A percentile compares a stretch with the other conserved stretches of the same genome.
Conservation (phyloP, 768 basidiomycete species). For the Gymnopilus junonius region DNA sequence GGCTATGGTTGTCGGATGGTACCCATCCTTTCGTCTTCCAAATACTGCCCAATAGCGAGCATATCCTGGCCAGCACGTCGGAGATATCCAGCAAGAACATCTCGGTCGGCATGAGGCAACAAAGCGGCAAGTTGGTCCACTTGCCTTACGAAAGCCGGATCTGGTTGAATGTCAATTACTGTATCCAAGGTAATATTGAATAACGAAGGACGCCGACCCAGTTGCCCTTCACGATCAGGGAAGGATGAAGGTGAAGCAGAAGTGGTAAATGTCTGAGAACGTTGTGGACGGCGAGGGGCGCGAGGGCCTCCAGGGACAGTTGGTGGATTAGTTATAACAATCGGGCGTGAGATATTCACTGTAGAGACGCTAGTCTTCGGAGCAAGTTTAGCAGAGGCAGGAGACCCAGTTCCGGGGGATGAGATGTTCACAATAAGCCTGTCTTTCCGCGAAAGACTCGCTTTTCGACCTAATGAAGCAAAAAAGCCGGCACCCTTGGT, state of each 20-base stretch:
- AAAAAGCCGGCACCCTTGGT: slow-evolving; percentile 69
- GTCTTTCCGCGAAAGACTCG: slow-evolving; percentile 47
- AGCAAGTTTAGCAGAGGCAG: slow-evolving; percentile 12
- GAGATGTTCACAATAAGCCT: slow-evolving; percentile 24
- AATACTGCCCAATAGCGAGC: slow-evolving; percentile 83
- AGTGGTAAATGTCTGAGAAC: slow-evolving; percentile 69
- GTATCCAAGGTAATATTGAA: slow-evolving; percentile 33
- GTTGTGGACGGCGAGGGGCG: slow-evolving; percentile 62
- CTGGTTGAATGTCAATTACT: slow-evolving; percentile 40
- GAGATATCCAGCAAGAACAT: slow-evolving; percentile 71
- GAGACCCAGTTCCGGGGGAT: slow-evolving; percentile 22
- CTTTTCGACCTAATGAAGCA: slow-evolving; percentile 73
- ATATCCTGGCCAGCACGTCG: slow-evolving; percentile 79
- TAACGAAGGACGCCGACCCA: slow-evolving; percentile 44
- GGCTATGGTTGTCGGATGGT: slow-evolving; percentile 45
- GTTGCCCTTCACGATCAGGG: slow-evolving; percentile 30
- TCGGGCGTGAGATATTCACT: slow-evolving; percentile 30
- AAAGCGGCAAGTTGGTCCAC: slow-evolving; percentile 74
- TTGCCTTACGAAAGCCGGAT: slow-evolving; percentile 64
- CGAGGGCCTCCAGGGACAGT: slow-evolving; percentile 77
- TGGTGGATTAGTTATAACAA: slow-evolving; percentile 45
- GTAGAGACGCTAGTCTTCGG: slow-evolving; percentile 16
- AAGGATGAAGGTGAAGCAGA: slow-evolving; percentile 33
- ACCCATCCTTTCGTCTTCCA: slow-evolving; percentile 85
- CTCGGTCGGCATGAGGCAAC: slow-evolving; percentile 73